These are phyloP conservation scores for Torulaspora maleeae DNA, from an alignment of 805 yeast species.

Conservation along the genomic window DNA sequence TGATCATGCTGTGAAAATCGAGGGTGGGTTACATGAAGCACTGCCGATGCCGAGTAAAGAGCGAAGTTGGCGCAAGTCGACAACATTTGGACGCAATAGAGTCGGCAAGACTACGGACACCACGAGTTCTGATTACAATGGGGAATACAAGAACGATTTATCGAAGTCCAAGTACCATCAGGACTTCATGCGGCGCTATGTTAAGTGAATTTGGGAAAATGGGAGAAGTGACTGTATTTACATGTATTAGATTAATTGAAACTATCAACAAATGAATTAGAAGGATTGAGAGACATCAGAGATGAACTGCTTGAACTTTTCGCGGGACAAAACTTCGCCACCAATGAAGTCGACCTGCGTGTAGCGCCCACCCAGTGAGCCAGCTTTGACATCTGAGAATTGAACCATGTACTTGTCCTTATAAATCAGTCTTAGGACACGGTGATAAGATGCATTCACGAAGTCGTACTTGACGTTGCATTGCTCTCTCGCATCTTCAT, in stretches of 20 bases:
- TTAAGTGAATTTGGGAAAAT: slow-evolving; percentile 24
- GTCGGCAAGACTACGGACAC: slow-evolving; percentile 22
- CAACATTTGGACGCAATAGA: slow-evolving; percentile 25
- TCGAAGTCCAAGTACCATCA: slow-evolving; percentile 41
- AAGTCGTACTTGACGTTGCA: slow-evolving; percentile 21
- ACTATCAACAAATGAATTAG: background rate
- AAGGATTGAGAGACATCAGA: slow-evolving; percentile 15
- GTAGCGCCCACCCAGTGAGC: slow-evolving; percentile 25
- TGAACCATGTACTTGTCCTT: slow-evolving; percentile 32
- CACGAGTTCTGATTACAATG: slow-evolving; percentile 16
- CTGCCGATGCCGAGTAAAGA: slow-evolving; percentile 17
- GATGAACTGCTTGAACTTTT: slow-evolving; percentile 17
- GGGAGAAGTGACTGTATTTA: slow-evolving; percentile 1
- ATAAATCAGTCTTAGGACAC: slow-evolving; percentile 26
- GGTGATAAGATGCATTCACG: slow-evolving; percentile 22
- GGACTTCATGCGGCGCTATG: slow-evolving; percentile 40
- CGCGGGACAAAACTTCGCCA: slow-evolving; percentile 13
- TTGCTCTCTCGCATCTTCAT: background rate
- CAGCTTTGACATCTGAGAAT: slow-evolving; percentile 30
- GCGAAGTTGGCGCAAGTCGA: slow-evolving; percentile 24
- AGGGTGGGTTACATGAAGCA: slow-evolving; percentile 14
- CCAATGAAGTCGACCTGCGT: slow-evolving; percentile 32
- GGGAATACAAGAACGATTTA: slow-evolving; percentile 35
- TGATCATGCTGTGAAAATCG: slow-evolving; percentile 21
- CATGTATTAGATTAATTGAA: slow-evolving; percentile 3